These are phyloP conservation scores for Scytalidium sp. DNA, from an alignment of 2,329 filamentous ascomycete genomes.

Conservation along the genomic window DNA sequence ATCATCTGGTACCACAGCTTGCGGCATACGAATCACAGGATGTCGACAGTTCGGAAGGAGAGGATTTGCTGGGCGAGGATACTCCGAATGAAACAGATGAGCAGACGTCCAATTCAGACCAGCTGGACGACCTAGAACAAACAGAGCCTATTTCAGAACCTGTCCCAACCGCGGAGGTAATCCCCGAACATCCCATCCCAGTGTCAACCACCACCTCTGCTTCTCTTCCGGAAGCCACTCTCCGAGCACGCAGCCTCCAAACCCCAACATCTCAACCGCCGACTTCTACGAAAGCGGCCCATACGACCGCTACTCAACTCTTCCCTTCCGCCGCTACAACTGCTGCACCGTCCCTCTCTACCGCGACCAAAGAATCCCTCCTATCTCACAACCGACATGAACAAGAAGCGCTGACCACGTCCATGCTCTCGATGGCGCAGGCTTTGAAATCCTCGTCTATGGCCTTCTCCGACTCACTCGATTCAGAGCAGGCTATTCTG, in stretches of 20 bases:
- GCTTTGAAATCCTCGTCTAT: conserved; percentile 74
- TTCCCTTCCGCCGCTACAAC: conserved; percentile 16
- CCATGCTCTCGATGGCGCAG: conserved; percentile 76
- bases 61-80: conserved; percentile 54
- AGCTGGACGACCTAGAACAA: conserved; percentile 1
- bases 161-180: background rate
- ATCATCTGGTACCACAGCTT: conserved; percentile 17
- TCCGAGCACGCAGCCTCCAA: conserved; percentile 5
- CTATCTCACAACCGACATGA: conserved; percentile 75
- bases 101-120: conserved; percentile 9
- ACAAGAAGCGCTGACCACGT: conserved; percentile 78
- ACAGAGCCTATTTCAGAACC: conserved; percentile 6
- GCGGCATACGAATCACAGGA: conserved; percentile 17
- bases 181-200: conserved; percentile 1
- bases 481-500: conserved; percentile 69
- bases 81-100: conserved; percentile 41
- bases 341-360: conserved; percentile 22
- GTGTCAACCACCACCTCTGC: conserved; percentile 5
- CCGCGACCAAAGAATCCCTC: conserved; percentile 63
- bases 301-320: conserved; percentile 6
- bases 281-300: conserved; percentile 3
- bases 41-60: conserved; percentile 43
- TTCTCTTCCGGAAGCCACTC: conserved; percentile 6
- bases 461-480: conserved; percentile 68
- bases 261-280: background rate